Evolutionary conservation across 1,139 yeast species (phyloP), one percentile per base, ranked within the genome.

Genomic region (Kurtzmaniella quercitrusa): DNA sequence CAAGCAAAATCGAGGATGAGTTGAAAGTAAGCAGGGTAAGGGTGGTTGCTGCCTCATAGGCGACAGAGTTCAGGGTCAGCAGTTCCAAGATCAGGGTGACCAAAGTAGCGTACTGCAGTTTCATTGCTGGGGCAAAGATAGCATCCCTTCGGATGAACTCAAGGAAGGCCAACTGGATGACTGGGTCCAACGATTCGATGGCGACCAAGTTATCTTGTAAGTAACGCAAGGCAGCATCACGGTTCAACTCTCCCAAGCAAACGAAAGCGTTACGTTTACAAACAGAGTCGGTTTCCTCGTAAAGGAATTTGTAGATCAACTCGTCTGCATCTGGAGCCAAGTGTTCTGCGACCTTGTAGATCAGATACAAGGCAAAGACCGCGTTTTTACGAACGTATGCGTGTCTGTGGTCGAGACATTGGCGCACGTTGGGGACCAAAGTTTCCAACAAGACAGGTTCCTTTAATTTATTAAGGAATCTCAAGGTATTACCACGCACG

Each of bases 331-430:
- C 98, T 6, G 98, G 98, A 42, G 89, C 79, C 61, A 94, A 78
- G 63, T 87, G 94, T 38, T 84, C 87, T 38, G 94, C 82, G 35
- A 88, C 94, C 57, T 82, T 77, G 62, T 78, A 85, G 55, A 94
- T 88, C 22, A 95, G 82, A 57, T 78, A 80, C 47, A 93, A 82
- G 33, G 98, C 95, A 63, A 93, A 84, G 33, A 89, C 93, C 8
- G 98, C 98, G 61, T 94, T 93, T 65, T 94, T 94, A 61, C 99
- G 83, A 48, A 94, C 98, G 60, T 94, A 94, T 8, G 98, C 96
- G 64, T 93, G 98, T 55, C 98, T 86, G 65, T 94, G 96, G 53
- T 87, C 96, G 54, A 94, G 74, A 68, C 98, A 89, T 48, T 82
- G 82, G 56, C 96, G 80, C 41, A 91, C 91, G 39, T 94, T 84